Conservation (phyloP, 768 basidiomycete genomes). For the Psilocybe tampanensis region DNA sequence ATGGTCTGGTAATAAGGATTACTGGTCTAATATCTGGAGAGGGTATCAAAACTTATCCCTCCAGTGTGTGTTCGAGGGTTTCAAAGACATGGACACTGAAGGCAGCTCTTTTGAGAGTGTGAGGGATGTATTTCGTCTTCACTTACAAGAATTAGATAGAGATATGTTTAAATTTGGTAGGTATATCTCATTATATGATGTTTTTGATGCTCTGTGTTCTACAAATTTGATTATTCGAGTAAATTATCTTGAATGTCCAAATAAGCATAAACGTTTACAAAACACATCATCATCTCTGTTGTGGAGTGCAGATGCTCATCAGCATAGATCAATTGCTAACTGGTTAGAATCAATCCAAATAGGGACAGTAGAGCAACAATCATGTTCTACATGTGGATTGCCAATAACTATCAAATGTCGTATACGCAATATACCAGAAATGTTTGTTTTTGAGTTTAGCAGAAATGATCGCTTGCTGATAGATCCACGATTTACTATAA, state of each 20-base stretch:
- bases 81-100: neutral
- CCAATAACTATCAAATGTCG: no score
- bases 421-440: no score
- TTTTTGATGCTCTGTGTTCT: no score
- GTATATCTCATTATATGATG: no score
- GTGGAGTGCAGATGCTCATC: no score
- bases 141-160: neutral
- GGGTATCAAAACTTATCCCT: neutral
- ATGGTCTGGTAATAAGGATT: neutral
- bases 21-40: neutral
- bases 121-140: neutral
- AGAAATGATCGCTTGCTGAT: neutral
- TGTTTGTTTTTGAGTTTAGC: neutral
- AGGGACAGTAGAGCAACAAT: no score
- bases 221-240: no score
- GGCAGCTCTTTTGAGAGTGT: neutral
- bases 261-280: neutral
- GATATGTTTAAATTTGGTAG: no score
- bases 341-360: neutral
- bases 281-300: no score
- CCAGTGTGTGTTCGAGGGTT: neutral
- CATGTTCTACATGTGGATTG: no score
- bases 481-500: neutral
- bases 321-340: constrained; percentile 3
- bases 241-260: no score